Percentiles rank a stretch among this genome's conserved stretches.
phyloP scores from a whole-genome alignment of 2,329 filamentous ascomycete species.

The Huntiella abstrusa region DNA sequence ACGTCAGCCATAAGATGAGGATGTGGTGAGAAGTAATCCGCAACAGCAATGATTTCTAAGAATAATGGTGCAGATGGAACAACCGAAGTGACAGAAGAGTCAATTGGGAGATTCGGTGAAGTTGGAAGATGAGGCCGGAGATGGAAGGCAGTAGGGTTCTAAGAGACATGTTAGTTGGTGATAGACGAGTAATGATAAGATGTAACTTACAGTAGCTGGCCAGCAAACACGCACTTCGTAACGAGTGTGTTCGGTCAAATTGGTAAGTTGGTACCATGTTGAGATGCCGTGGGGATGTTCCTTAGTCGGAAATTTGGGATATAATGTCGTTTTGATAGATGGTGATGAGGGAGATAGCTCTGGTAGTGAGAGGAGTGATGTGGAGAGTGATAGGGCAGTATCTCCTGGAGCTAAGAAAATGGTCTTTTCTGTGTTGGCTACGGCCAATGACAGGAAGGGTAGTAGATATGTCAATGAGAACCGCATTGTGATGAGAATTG shows the following conservation, averaged over 20 bases:
- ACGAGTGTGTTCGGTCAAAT: constrained; percentile 49
- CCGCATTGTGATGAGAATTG: neutral
- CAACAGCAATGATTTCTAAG: constrained; percentile 41
- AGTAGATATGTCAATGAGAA: constrained; percentile 6
- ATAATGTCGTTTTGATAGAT: constrained; percentile 26
- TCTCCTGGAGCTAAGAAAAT: constrained; percentile 61
- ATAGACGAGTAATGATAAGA: neutral
- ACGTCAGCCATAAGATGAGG: constrained; percentile 54
- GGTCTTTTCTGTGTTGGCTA: constrained; percentile 74
- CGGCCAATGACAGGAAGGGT: constrained; percentile 12
- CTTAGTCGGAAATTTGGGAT: constrained; percentile 42
- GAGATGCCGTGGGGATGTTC: constrained; percentile 34
- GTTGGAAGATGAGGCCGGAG: constrained; percentile 26
- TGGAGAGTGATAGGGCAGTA: neutral
- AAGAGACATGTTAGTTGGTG: neutral
- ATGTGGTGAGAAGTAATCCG: constrained; percentile 71
- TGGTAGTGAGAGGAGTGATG: constrained; percentile 26
- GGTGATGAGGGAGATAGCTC: constrained; percentile 34
- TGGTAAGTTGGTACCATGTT: constrained; percentile 63
- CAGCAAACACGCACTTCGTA: constrained; percentile 92
- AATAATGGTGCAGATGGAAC: constrained; percentile 21
- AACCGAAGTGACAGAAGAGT: neutral
- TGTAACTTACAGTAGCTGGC: constrained; percentile 61
- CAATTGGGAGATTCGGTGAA: neutral
- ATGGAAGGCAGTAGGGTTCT: constrained; percentile 76